Evolutionary conservation across 2,329 filamentous ascomycete species (phyloP).

Genomic region (Sporothrix humicola): DNA sequence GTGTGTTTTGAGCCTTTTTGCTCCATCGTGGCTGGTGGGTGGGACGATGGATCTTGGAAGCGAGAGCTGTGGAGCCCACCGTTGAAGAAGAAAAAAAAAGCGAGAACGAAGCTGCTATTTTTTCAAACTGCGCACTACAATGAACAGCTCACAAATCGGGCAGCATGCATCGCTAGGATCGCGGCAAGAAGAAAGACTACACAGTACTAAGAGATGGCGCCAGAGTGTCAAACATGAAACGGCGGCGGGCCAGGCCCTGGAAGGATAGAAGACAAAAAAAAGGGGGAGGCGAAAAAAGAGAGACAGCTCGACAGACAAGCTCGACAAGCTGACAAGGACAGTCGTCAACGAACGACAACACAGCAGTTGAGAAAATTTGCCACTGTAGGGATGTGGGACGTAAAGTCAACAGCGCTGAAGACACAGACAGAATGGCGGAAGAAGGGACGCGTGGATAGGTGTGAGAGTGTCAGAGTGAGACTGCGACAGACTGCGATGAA

Average conservation of each 20-base stretch:
- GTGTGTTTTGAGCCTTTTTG: neutral
- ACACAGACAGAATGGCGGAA: neutral
- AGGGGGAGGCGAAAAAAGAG: neutral
- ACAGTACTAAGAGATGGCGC: neutral
- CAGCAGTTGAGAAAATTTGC: neutral
- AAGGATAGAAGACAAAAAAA: neutral
- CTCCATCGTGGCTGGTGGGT: constrained; percentile 8
- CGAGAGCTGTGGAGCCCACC: neutral
- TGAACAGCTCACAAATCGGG: too few relatives aligned
- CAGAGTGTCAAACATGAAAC: constrained; percentile 20
- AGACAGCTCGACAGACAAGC: neutral
- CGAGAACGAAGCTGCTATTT: neutral
- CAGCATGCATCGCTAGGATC: too few relatives aligned
- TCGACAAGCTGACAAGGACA: too few relatives aligned
- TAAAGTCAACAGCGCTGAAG: neutral
- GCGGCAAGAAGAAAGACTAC: neutral
- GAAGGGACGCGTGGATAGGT: neutral
- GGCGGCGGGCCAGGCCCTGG: constrained; percentile 18
- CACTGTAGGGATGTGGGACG: neutral
- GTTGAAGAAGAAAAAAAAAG: neutral
- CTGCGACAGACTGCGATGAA: neutral
- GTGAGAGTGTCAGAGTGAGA: neutral
- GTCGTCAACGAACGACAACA: neutral
- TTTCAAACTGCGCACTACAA: neutral
- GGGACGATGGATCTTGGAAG: neutral